Conservation (phyloP, 768 basidiomycete species). For the Lactarius psammicola region DNA sequence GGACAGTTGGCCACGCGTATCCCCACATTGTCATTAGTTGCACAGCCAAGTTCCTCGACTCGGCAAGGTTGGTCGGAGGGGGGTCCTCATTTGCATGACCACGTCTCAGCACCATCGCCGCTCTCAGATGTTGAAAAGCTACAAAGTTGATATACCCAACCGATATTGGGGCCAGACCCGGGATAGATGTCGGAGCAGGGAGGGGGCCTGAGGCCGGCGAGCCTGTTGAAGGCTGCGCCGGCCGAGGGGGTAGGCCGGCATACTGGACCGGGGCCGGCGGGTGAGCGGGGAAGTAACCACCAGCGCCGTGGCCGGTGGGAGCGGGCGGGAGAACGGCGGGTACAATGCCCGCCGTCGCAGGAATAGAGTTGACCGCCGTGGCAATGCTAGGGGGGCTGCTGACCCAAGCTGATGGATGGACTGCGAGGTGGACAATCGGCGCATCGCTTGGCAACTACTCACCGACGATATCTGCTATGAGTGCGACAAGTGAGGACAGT, state of each 20-base stretch:
- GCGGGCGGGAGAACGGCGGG: conserved; percentile 4
- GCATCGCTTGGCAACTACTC: conserved; percentile 54
- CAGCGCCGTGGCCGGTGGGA: neutral
- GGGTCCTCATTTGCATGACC: conserved; percentile 32
- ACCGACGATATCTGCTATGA: neutral
- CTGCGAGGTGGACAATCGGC: conserved; percentile 68
- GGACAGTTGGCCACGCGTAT: conserved; percentile 44
- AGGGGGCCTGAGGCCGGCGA: neutral
- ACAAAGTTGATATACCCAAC: conserved; percentile 24
- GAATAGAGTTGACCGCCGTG: conserved; percentile 21
- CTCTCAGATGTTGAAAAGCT: conserved; percentile 19
- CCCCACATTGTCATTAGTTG: conserved; percentile 37
- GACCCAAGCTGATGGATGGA: conserved; percentile 78
- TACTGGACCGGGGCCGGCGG: neutral
- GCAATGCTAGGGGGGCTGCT: conserved; percentile 46
- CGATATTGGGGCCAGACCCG: conserved; percentile 21
- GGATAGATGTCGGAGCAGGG: conserved; percentile 17
- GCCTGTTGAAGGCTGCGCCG: neutral
- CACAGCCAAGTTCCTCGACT: conserved; percentile 31
- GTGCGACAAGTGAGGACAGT: neutral
- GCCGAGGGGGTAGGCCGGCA: neutral
- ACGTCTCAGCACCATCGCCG: conserved; percentile 22
- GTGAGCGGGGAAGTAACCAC: conserved; percentile 1
- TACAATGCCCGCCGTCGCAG: conserved; percentile 6
- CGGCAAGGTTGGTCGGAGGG: conserved; percentile 27